Evolutionary conservation across 2,329 filamentous ascomycete species (phyloP), one percentile per base, ranked within the genome.

Genomic region (Colletotrichum graminicola): DNA sequence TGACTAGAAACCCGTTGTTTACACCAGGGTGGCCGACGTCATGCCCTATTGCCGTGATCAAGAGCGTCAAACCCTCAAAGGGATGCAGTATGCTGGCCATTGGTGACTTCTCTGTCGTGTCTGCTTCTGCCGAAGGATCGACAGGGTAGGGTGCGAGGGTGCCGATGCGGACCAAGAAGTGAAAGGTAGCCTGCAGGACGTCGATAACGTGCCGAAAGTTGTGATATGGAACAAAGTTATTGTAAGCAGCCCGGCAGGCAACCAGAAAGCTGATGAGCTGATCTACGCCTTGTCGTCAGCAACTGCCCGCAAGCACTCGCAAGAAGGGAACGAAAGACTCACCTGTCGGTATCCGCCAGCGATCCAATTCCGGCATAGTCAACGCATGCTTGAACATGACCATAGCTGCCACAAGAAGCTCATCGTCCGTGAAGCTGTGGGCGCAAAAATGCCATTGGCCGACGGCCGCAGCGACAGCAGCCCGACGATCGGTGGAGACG

Each of bases 131-230:
- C 66, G 76, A 72, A 5, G 77, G 69, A 39, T 72, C 59, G 8
- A 52, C 14, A 5, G 88, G 88, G 80, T 93, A 96, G 7, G 89
- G 87, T 18, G 92, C 92, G 61, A 97, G 84, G 43, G 90, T 90
- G 67, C 94, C 93, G 62, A 97, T 91, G 74, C 90, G 90, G 66
- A 98, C 86, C 7, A 98, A 88, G 78, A 98, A 97, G 82, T 92
- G 91, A 80, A 98, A 98, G 4, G 94, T 90, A 1, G 95, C 97
- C 80, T 98, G 95, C 64, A 98, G 86, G 36, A 99, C 96, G 81
- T 99, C 96, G 73, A 98, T 92, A 29, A 97, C 96, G 81, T 99
- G 96, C 66, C 95, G 93, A 80, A 98, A 99, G 82, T 99, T 99
- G 85, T 99, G 96, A 78, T 98, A 99, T 29, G 95, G 93, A 45